Conservation (phyloP, 495 filamentous ascomycete genomes). For the Xylaria longipes region DNA sequence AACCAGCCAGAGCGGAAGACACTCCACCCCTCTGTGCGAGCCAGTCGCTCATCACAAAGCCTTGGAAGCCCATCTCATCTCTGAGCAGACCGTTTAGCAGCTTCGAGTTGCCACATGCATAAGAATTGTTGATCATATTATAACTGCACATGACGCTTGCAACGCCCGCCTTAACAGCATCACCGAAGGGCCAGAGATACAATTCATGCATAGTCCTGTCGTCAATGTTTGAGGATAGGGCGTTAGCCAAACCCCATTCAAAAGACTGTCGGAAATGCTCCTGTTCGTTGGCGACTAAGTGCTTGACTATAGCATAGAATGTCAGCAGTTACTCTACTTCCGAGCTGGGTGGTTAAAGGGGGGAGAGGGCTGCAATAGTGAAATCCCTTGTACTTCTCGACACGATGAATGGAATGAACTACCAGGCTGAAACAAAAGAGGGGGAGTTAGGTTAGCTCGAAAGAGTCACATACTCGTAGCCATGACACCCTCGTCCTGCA, state of each 20-base stretch:
- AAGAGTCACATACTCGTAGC: conserved; percentile 46
- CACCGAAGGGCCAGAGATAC: conserved; percentile 90
- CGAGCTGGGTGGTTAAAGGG: background rate
- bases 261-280: conserved; percentile 78
- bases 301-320: conserved; percentile 66
- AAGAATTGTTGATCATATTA: conserved; percentile 89
- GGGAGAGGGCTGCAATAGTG: background rate
- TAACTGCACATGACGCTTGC: conserved; percentile 89
- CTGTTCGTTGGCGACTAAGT: conserved; percentile 84
- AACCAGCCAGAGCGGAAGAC: conserved; percentile 76
- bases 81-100: conserved; percentile 91
- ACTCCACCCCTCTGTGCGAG: conserved; percentile 86
- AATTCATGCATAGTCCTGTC: conserved; percentile 84
- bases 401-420: background rate
- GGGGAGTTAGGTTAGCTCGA: background rate
- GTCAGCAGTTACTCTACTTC: background rate
- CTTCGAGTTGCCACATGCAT: conserved; percentile 91
- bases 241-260: conserved; percentile 78
- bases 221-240: conserved; percentile 81
- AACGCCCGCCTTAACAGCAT: conserved; percentile 85
- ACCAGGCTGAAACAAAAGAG: background rate
- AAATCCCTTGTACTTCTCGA: background rate
- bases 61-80: conserved; percentile 93
- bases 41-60: conserved; percentile 94
- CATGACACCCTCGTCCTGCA: conserved; percentile 81